phyloP scores from a whole-genome alignment of 371 early-diverging fungal species.

The Actinomortierella ambigua region DNA sequence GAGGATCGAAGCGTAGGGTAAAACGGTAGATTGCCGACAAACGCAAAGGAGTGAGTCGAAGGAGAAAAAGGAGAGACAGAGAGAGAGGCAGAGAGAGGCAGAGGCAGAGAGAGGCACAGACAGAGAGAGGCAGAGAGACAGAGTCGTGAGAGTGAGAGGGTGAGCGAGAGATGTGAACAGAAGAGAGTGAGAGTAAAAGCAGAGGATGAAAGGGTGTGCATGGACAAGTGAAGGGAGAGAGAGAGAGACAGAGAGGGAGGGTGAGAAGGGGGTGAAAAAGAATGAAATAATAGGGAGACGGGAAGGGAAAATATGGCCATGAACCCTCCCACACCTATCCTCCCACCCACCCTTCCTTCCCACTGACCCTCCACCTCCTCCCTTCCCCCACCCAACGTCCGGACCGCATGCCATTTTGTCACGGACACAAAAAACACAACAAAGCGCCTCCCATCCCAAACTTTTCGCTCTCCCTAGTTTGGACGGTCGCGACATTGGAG shows the following conservation, averaged over 20 bases:
- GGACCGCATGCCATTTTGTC: no score
- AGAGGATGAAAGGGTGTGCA: no score
- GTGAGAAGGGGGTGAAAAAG: conserved; percentile 1
- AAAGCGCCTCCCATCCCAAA: no score
- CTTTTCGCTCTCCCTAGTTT: not conserved
- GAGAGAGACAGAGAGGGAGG: conserved; percentile 7
- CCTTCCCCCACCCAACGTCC: not conserved
- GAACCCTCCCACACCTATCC: no score
- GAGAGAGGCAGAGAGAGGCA: conserved; percentile 6
- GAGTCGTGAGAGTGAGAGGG: no score
- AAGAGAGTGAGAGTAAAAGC: no score
- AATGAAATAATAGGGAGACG: not conserved
- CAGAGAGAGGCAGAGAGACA: conserved; percentile 15
- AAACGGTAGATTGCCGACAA: conserved; percentile 4
- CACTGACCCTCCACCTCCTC: not conserved
- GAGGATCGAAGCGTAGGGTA: no score
- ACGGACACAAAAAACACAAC: conserved; percentile 2
- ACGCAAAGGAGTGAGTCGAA: not conserved
- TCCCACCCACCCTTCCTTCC: not conserved
- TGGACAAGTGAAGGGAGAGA: no score
- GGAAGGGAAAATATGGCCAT: no score
- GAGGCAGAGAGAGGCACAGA: conserved; percentile 8
- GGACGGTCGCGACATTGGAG: not conserved
- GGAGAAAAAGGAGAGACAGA: not conserved
- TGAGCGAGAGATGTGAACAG: no score